phyloP scores from a whole-genome alignment of 139 green algal genomes.

The Tetradesmus lagerheimii region DNA sequence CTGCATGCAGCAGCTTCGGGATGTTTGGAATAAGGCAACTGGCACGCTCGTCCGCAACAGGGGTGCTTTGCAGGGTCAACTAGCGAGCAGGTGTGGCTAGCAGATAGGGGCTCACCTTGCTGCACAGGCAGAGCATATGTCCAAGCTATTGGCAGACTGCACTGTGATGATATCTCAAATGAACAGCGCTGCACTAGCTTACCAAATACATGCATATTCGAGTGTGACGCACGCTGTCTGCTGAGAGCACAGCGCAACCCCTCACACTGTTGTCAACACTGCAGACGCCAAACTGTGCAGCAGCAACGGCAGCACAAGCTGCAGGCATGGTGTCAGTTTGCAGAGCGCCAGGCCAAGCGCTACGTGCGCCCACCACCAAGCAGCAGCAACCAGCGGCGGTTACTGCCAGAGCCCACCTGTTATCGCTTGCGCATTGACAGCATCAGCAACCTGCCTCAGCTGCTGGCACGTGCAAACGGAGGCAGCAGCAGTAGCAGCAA shows the following conservation, averaged over 20 bases:
- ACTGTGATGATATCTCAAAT: no score
- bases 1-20: not conserved
- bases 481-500: slow-evolving; percentile 56
- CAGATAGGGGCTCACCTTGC: no score
- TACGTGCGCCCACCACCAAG: slow-evolving; percentile 4
- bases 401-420: slow-evolving; percentile 30
- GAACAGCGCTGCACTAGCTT: not conserved
- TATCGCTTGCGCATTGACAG: slow-evolving; percentile 61
- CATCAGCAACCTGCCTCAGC: slow-evolving; percentile 64
- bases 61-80: not conserved
- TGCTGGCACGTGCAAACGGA: slow-evolving; percentile 39
- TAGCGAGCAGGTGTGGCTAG: not conserved
- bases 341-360: slow-evolving; percentile 6
- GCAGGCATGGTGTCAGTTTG: slow-evolving; percentile 6
- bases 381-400: slow-evolving; percentile 50
- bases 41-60: slow-evolving; percentile 31
- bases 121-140: no score
- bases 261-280: not conserved
- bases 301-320: slow-evolving; percentile 9
- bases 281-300: not conserved
- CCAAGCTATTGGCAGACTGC: no score
- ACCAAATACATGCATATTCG: not conserved
- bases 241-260: not conserved
- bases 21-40: not conserved
- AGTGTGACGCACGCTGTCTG: not conserved